Evolutionary conservation across 2,329 filamentous ascomycete species (phyloP).

Genomic region (Fusarium sp.): DNA sequence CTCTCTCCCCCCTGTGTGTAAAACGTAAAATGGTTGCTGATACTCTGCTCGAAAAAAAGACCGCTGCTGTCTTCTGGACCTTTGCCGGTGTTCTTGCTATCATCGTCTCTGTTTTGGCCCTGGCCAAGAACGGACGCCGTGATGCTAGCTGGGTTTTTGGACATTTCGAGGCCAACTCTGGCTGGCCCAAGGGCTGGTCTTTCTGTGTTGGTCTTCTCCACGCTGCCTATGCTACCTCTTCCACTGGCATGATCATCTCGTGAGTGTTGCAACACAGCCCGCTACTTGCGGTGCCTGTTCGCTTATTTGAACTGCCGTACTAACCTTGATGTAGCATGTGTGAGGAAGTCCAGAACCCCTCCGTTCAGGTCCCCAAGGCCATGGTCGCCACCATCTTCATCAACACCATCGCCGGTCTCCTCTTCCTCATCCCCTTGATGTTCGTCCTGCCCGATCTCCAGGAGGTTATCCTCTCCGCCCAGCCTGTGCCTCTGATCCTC

Average conservation of each 20-base stretch:
- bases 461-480: constrained; percentile 65
- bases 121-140: constrained; percentile 77
- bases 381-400: constrained; percentile 77
- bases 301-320: constrained; percentile 17
- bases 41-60: constrained; percentile 59
- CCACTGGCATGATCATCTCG: constrained; percentile 84
- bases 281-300: neutral
- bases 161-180: constrained; percentile 76
- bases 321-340: constrained; percentile 69
- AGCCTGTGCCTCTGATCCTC: constrained; percentile 75
- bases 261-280: constrained; percentile 56
- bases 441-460: constrained; percentile 76
- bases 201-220: constrained; percentile 80
- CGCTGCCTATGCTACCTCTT: constrained; percentile 79
- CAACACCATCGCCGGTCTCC: constrained; percentile 74
- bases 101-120: constrained; percentile 69
- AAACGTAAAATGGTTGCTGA: constrained; percentile 15
- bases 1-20: neutral
- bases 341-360: constrained; percentile 76
- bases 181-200: constrained; percentile 78
- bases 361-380: constrained; percentile 77
- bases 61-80: constrained; percentile 80
- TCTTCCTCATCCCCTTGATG: constrained; percentile 76
- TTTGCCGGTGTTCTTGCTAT: constrained; percentile 78
- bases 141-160: constrained; percentile 73